Evolutionary conservation across 2,329 filamentous ascomycete genomes (phyloP), one percentile per base, ranked within the genome.

Genomic region (Ophiosphaerella narmari): DNA sequence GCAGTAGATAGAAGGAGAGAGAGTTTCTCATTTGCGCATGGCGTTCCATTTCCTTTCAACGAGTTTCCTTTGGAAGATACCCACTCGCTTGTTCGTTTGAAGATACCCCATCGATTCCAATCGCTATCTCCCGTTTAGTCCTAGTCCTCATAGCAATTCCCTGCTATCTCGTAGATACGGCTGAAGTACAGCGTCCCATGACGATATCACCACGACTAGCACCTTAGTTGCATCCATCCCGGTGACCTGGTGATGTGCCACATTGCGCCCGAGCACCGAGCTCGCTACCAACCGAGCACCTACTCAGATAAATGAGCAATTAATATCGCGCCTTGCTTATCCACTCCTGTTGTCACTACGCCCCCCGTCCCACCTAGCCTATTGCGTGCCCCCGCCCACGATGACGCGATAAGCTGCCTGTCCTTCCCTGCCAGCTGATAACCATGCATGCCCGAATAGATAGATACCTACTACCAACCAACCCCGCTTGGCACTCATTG

Each of bases 1-100:
- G 70, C n/a, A 70, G 66, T 60, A 62, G 69, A 61, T 72, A 63
- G 54, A 49, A 18, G 41, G 21, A 18, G 23, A 35, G 9, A 43
- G 23, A 11, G 12, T 42, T 43, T 34, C 14, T 33, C 35, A 36
- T 39, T 13, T 29, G 44, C 11, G 35, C 37, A 52, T 31, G 42
- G 53, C 44, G 48, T 57, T 61, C 39, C 35, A 26, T 49, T 54
- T 55, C 41, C 35, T 33, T 50, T 46, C 40, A 46, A 53, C 46
- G 41, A 57, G 32, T 55, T 59, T 58, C 45, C 42, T 58, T 60
- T 48, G 54, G 50, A 64, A 59, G 62, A 65, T 64, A 65, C 62
- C 60, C 55, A 52, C 52, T 48, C 57, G 52, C 26, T 29, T 59
- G 51, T 52, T 65, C 60, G 60, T 65, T 62, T 39, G 14, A 60